A percentile compares a stretch with the other conserved stretches of the same genome.
phyloP scores from a whole-genome alignment of 805 yeast species.

The Candida vaughaniae region DNA sequence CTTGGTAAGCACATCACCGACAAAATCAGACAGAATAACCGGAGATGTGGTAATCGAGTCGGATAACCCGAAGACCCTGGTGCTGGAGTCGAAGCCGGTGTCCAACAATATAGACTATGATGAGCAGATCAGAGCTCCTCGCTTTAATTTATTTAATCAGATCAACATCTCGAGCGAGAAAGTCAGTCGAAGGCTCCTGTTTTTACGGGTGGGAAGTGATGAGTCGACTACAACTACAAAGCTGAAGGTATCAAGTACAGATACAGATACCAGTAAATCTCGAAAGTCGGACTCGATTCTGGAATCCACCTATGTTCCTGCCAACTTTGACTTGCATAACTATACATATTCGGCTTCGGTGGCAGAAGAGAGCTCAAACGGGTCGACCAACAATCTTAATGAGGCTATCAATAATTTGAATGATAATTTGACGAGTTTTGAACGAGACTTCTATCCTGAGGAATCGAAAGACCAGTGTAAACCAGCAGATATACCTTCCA shows the following conservation, averaged over 20 bases:
- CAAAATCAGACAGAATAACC: too few relatives aligned
- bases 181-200: neutral
- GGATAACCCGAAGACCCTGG: too few relatives aligned
- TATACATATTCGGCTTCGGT: conserved; percentile 12
- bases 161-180: neutral
- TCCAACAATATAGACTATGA: conserved; percentile 41
- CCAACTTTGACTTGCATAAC: conserved; percentile 41
- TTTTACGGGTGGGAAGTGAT: neutral
- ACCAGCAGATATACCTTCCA: conserved; percentile 1
- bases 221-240: neutral
- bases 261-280: neutral
- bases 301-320: conserved; percentile 29
- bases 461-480: neutral
- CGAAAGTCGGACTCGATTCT: neutral
- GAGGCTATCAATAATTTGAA: conserved; percentile 23
- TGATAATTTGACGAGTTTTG: conserved; percentile 20
- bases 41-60: too few relatives aligned
- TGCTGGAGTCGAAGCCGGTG: neutral
- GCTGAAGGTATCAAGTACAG: neutral
- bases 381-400: conserved; percentile 6
- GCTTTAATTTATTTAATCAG: conserved; percentile 25
- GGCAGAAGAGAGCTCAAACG: neutral
- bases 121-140: conserved; percentile 55
- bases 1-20: too few relatives aligned
- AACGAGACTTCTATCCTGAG: conserved; percentile 9